Evolutionary conservation across 2,329 filamentous ascomycete genomes (phyloP), one percentile per base, ranked within the genome.

Genomic region (Cercospora citrullina): DNA sequence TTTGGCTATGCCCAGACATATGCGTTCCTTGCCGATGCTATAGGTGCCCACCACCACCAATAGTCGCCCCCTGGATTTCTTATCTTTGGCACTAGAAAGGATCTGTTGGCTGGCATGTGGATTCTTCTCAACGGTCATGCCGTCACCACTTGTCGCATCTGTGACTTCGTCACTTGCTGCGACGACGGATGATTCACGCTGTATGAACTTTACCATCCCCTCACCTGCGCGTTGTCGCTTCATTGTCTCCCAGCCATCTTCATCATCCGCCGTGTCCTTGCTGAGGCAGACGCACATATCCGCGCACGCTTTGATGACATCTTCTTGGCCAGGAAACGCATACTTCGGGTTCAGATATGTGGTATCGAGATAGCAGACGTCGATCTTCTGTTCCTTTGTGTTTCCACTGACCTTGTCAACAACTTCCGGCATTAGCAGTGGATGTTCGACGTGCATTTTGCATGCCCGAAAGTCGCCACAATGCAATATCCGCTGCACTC

Each of bases 281-380:
- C 89, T 90, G 64, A 94, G 84, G 68, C 86, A 89, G n/a, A 90
- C 87, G 76, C 93, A 97, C 79, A 98, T 88, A 39, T 96, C 91
- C 4, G 93, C 92, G 75, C 93, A 97, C 8, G 94, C 91, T 70
- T 87, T 84, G 69, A 98, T 93, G 64, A 99, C 95, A 72, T 95
- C 90, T 66, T 90, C 86, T 77, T 99, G 95, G 3, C 88, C 90
- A 0, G 95, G 95, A 74, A 99, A 99, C 0, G 94, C 90, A 79
- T 98, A 99, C 71, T 94, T 93, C 0, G 95, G 95, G 71, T 95
- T 97, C 10, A 99, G 86, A 77, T 99, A 99, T 0, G 95, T 99
- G 0, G 95, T 99, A 77, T 99, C 95, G 8, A 99, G 87, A 77
- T 99, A 99, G 81, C 95, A 98, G 30, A 94, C 89, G 75, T 99